A percentile compares a stretch with the other conserved stretches of the same genome.
Evolutionary conservation across 257 asterid species (phyloP).

Genomic region (Anisodus acutangulus): DNA sequence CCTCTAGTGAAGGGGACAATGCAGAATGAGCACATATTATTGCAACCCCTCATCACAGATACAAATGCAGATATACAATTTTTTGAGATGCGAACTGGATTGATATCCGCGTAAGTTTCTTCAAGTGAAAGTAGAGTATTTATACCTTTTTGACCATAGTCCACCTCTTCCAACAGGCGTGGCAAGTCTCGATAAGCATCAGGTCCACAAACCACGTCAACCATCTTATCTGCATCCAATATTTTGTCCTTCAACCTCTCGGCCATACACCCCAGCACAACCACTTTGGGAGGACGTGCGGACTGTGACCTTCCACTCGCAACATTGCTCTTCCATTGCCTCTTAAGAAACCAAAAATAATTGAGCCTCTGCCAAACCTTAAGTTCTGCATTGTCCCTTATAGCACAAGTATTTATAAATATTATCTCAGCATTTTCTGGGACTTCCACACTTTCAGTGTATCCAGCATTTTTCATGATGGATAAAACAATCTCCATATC

Average conservation of each 20-base stretch:
- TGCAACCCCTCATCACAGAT: slow-evolving; percentile 98
- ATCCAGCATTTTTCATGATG: slow-evolving; percentile 94
- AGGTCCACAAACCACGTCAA: slow-evolving; percentile 97
- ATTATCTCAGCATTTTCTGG: slow-evolving; percentile 98
- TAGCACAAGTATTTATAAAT: slow-evolving; percentile 93
- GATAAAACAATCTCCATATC: slow-evolving; percentile 98
- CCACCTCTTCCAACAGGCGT: slow-evolving; percentile 90
- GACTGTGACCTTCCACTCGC: slow-evolving; percentile 89
- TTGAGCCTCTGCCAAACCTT: slow-evolving; percentile 98
- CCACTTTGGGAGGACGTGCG: slow-evolving; percentile 87
- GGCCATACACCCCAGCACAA: slow-evolving; percentile 97
- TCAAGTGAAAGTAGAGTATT: slow-evolving; percentile 96
- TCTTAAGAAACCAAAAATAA: slow-evolving; percentile 95
- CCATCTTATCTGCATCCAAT: slow-evolving; percentile 97
- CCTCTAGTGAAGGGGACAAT: slow-evolving; percentile 99
- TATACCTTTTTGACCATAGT: slow-evolving; percentile 95
- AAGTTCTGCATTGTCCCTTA: slow-evolving; percentile 96
- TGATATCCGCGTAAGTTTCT: slow-evolving; percentile 96
- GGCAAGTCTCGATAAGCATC: slow-evolving; percentile 98
- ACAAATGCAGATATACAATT: slow-evolving; percentile 91
- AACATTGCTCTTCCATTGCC: slow-evolving; percentile 94
- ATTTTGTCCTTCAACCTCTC: slow-evolving; percentile 97
- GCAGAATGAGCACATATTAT: slow-evolving; percentile 97
- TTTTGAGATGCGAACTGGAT: slow-evolving; percentile 92
- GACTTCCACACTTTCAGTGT: slow-evolving; percentile 68